phyloP scores from a whole-genome alignment of 2,329 filamentous ascomycete genomes.

The Colletotrichum gloeosporioides region DNA sequence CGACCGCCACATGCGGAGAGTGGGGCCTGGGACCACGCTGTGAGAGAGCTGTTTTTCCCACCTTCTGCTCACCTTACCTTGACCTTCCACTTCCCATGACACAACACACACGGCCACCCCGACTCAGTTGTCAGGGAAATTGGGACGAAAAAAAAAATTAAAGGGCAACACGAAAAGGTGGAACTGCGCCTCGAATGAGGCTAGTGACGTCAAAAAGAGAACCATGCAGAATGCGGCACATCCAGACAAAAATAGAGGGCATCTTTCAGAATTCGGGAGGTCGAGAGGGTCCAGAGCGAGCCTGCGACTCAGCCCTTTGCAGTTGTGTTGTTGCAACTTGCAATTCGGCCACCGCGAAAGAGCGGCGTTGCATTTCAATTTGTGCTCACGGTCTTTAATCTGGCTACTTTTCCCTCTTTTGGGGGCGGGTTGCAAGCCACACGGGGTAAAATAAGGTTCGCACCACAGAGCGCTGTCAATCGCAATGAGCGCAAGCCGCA shows the following conservation, averaged over 20 bases:
- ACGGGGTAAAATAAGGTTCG: background rate
- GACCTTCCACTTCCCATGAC: background rate
- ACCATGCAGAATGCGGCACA: background rate
- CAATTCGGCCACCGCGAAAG: background rate
- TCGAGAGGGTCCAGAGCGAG: background rate
- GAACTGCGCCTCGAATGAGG: background rate
- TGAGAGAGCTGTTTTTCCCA: background rate
- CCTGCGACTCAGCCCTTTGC: background rate
- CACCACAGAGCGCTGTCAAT: background rate
- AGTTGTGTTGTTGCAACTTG: background rate
- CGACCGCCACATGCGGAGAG: constrained; percentile 15
- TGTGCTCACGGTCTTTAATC: background rate
- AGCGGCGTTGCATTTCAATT: background rate
- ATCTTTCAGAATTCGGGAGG: background rate
- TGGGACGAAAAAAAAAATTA: background rate
- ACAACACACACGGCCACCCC: constrained; percentile 5
- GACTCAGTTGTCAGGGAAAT: background rate
- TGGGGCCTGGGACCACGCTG: background rate
- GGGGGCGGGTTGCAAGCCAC: background rate
- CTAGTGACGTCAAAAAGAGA: constrained; percentile 7
- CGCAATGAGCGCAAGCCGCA: background rate
- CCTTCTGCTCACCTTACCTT: background rate
- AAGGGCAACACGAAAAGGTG: background rate
- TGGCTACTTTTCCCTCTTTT: background rate
- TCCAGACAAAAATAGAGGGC: constrained; percentile 7